phyloP scores from a whole-genome alignment of 2,329 filamentous ascomycete species.

The Colletotrichum sublineola region DNA sequence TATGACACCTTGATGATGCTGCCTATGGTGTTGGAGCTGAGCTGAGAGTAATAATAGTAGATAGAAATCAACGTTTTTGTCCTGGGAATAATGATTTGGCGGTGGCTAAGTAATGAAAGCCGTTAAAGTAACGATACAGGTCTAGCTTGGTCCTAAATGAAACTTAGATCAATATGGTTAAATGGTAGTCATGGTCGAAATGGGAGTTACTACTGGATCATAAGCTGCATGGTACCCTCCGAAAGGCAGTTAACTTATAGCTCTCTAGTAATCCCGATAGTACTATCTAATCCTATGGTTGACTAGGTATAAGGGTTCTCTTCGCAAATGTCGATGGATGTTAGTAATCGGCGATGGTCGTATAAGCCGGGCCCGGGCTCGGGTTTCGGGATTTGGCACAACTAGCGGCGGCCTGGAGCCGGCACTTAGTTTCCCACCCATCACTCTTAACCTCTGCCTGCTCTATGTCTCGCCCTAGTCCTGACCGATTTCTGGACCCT shows the following conservation, averaged over 20 bases:
- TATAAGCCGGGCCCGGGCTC: neutral
- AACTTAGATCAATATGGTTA: neutral
- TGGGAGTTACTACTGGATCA: neutral
- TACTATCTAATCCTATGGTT: neutral
- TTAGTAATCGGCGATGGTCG: neutral
- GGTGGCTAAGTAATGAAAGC: neutral
- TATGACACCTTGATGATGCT: constrained; percentile 9
- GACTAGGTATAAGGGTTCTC: neutral
- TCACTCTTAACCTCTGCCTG: neutral
- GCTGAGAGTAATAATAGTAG: neutral
- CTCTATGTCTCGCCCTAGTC: neutral
- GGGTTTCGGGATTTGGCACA: constrained; percentile 9
- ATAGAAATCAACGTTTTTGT: neutral
- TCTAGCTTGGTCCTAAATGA: neutral
- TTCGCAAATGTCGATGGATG: neutral
- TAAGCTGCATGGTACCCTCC: neutral
- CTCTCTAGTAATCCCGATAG: neutral
- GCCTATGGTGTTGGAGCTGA: constrained; percentile 6
- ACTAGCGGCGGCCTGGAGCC: neutral
- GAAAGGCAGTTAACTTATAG: neutral
- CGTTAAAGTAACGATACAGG: neutral
- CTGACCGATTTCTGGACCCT: neutral
- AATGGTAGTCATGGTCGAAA: neutral
- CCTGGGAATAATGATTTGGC: constrained; percentile 4
- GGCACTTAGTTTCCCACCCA: neutral